These are phyloP conservation scores for Saccharomycopsis fermentans DNA, from an alignment of 805 yeast species.

Conservation along the genomic window DNA sequence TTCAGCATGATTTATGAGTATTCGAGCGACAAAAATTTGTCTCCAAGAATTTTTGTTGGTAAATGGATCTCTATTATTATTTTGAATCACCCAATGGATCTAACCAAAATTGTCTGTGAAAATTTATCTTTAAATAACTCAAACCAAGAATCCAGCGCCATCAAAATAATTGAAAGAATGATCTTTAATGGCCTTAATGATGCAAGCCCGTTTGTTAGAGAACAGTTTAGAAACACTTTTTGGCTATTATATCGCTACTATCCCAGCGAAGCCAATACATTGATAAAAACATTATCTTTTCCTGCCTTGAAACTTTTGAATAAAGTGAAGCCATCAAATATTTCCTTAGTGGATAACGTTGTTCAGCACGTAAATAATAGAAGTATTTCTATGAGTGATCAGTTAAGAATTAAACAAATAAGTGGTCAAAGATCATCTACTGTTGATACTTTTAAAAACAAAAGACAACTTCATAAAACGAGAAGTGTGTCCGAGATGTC, in stretches of 20 bases:
- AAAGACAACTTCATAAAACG: not conserved
- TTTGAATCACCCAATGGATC: constrained; percentile 36
- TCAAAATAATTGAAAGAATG: constrained; percentile 40
- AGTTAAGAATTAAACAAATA: not conserved
- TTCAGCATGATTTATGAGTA: constrained; percentile 41
- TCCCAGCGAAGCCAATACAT: constrained; percentile 39
- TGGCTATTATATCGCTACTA: constrained; percentile 57
- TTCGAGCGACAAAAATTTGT: constrained; percentile 58
- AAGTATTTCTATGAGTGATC: not conserved
- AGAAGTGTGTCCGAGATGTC: not conserved
- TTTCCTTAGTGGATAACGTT: not conserved
- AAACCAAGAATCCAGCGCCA: constrained; percentile 1
- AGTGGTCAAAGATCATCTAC: not conserved
- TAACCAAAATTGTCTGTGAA: constrained; percentile 22
- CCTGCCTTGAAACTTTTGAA: constrained; percentile 49
- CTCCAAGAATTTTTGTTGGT: constrained; percentile 60
- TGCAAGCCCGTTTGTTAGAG: constrained; percentile 74
- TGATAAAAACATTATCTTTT: constrained; percentile 23
- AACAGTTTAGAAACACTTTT: constrained; percentile 57
- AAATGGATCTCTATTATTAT: constrained; percentile 59
- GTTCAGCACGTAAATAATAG: not conserved
- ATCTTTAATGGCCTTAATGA: constrained; percentile 58
- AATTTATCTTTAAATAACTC: not conserved
- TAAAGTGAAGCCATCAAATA: constrained; percentile 38
- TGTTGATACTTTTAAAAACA: not conserved